Conservation (phyloP, 2,329 filamentous ascomycete genomes). For the Calonectria pauciramosa region DNA sequence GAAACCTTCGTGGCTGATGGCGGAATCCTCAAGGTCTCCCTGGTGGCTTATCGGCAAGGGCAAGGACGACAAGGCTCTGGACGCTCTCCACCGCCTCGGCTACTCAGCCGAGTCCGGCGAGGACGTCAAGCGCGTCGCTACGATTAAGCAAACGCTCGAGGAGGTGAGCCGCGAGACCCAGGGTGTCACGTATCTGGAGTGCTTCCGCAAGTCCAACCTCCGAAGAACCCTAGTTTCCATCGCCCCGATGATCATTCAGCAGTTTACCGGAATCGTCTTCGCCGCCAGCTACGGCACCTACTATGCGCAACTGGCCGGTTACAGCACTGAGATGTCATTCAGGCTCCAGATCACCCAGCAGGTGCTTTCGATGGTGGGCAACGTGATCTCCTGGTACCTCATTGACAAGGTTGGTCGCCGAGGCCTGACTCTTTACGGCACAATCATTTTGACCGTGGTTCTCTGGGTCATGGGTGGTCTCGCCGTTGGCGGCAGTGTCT, state of each 20-base stretch:
- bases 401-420: constrained; percentile 55
- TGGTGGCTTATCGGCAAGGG: constrained; percentile 54
- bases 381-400: constrained; percentile 55
- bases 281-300: constrained; percentile 55
- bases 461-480: constrained; percentile 54
- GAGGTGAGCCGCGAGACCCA: constrained; percentile 51
- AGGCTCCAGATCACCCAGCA: constrained; percentile 56
- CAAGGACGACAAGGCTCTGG: constrained; percentile 50
- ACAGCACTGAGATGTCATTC: constrained; percentile 51
- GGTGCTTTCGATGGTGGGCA: constrained; percentile 54
- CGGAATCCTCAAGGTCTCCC: constrained; percentile 47
- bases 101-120: constrained; percentile 26
- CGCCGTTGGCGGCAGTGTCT: constrained; percentile 35
- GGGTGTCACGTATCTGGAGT: constrained; percentile 55
- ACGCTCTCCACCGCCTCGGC: constrained; percentile 51
- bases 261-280: constrained; percentile 52
- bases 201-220: constrained; percentile 55
- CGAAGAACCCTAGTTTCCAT: constrained; percentile 56
- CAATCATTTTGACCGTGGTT: constrained; percentile 49
- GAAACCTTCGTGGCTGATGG: neutral
- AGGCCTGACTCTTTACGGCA: constrained; percentile 52
- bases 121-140: constrained; percentile 45
- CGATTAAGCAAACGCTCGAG: constrained; percentile 48
- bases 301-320: constrained; percentile 58
- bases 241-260: constrained; percentile 51